Evolutionary conservation across 305 asterid genomes (phyloP), one percentile per base, ranked within the genome.

Genomic region (Fraxinus baroniana): DNA sequence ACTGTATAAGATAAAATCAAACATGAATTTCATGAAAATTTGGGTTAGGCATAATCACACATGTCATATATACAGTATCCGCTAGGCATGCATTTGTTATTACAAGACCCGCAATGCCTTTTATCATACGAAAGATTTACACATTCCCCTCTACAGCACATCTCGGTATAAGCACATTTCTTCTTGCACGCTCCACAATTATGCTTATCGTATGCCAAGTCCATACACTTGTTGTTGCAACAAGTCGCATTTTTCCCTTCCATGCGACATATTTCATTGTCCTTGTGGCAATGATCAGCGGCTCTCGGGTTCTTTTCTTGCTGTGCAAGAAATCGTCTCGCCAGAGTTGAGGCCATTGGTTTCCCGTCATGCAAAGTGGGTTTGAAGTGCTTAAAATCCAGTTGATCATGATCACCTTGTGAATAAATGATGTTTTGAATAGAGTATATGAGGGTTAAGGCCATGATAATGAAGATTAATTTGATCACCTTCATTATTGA

Each of bases 171-270:
- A 66, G 7, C 20, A 17, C 87, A 84, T 26, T 81, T 81, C n/a
- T 49, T 78, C 78, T 39, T 84, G 52, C 87, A 84, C 5, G 82
- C 85, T 2, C 87, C 87, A 17, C 87, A 84, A 41, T 84, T 73
- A 4, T 84, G 33, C 6, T 70, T 20, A 37, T 84, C 84, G 9
- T 26, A 32, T 1, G 7, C 35, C 78, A 84, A 73, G 26, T 84
- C 74, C 13, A 78, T 30, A 60, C 87, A 84, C 52, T 84, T 81
- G 64, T 81, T 81, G 49, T 81, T 81, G 78, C 87, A 84, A 55
- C 87, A 81, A 9, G 85, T 84, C 0, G 75, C n/a, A 6, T 77
- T 81, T 73, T 15, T 62, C 1, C 83, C 87, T 71, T 55, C 80
- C 0, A 84, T 2, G 18, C 20, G 4, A 28, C 88, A 85, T 5